A percentile compares a stretch with the other conserved stretches of the same genome.
These are phyloP conservation scores for Stachybotrys elegans DNA, from an alignment of 2,329 filamentous ascomycete species.

Conservation along the genomic window DNA sequence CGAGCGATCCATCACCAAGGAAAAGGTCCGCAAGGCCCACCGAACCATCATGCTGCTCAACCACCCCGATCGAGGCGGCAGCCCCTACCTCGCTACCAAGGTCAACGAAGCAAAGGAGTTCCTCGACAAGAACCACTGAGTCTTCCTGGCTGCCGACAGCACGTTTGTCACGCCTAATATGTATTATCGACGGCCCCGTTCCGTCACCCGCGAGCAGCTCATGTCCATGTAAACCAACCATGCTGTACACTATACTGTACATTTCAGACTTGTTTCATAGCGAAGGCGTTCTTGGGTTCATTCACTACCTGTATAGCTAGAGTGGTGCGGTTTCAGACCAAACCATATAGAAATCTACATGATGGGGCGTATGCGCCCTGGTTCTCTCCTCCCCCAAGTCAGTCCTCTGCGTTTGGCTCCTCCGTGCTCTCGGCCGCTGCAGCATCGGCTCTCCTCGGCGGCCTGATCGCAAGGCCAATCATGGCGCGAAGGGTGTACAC, in stretches of 20 bases:
- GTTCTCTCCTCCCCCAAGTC: neutral
- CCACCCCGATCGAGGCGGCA: slow-evolving; percentile 95
- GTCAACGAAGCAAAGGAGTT: slow-evolving; percentile 98
- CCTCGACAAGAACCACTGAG: slow-evolving; percentile 62
- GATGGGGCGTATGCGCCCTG: neutral
- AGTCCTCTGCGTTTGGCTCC: neutral
- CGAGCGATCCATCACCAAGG: slow-evolving; percentile 82
- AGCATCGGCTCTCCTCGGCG: neutral
- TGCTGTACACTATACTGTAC: slow-evolving; percentile 32
- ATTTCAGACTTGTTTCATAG: slow-evolving; percentile 36
- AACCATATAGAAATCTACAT: slow-evolving; percentile 6
- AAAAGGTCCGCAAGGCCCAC: slow-evolving; percentile 93
- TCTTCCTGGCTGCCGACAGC: neutral
- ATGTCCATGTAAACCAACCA: too few species aligned
- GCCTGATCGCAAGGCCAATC: slow-evolving; percentile 40
- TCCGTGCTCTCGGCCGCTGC: neutral
- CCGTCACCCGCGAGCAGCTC: too few species aligned
- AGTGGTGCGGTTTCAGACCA: slow-evolving; percentile 12
- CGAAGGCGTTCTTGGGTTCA: slow-evolving; percentile 34
- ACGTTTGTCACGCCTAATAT: neutral
- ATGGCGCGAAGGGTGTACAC: slow-evolving; percentile 72
- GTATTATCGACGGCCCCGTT: slow-evolving; percentile 1
- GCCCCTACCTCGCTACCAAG: slow-evolving; percentile 93
- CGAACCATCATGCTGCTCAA: slow-evolving; percentile 94
- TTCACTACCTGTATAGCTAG: slow-evolving; percentile 11